phyloP scores from a whole-genome alignment of 176 grass and related monocot genomes.

The Sorghum bicolor region Sorghum_bicolor_NCBIv3 NC_012874.2:71421501-71422000 shows the following conservation, averaged over 20 bases:
- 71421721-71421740: no score
- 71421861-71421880: background rate
- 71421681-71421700: background rate
- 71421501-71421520: background rate
- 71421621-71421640: background rate
- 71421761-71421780: no score
- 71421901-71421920: background rate
- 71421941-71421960: background rate
- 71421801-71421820: no score
- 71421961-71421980: background rate
- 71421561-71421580: background rate
- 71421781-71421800: no score
- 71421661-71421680: background rate
- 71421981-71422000: background rate
- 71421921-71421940: background rate
- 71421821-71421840: no score
- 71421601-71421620: background rate
- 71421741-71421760: no score
- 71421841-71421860: no score
- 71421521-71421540: no score
- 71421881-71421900: background rate
- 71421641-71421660: background rate
- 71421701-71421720: no score
- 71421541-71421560: background rate
- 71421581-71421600: background rate